Base-by-base conservation (phyloP, 129 eudicot genomes). In the Flaveria trinervia region DNA sequence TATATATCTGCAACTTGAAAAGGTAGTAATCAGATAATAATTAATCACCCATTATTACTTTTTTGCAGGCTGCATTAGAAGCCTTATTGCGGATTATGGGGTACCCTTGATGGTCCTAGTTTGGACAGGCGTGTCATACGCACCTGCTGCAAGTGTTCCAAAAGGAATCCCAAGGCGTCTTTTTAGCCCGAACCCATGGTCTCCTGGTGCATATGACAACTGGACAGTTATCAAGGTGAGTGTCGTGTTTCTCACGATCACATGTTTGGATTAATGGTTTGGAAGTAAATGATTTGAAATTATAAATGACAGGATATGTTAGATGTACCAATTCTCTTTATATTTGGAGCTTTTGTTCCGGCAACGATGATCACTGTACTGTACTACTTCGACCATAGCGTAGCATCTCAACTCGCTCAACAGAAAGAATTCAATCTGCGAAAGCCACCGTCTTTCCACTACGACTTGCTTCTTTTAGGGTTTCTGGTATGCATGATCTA, bases 281-380 rank as follows among this genome's bases (percentile, higher is more conserved):
- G 20, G 3, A 11, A 74, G 43, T 68, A 61, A 71, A 23, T 65
- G 66, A 50, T 61, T 23, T 66, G 54, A 17, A 36, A 43, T 65
- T 55, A 44, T 4, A 39, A 71, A 71, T 78, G 43, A 59, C 97
- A 93, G 98, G 96, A 93, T 73, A 93, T 93, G 98, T 81, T 93
- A 14, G 78, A 93, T 54, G 93, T 93, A 9, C 98, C 98, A 3
- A 62, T 93, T 73, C 75, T 93, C 7, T 91, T 89, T 76, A 93
- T 93, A 76, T 39, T 91, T 56, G 98, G 97, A 84, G 98, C 98
- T 70, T 93, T 93, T 57, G 76, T 93, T 79, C 98, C 98, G 0
- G 98, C 98, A 69, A 91, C 98, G 0, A 91, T 93, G 98, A 91
- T 93, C 50, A 97, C 96, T 0, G 97, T 93, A 28, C 94, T 93